These are phyloP conservation scores for Fusarium proliferatum DNA, from an alignment of 2,329 filamentous ascomycete genomes.

Conservation along the genomic window DNA sequence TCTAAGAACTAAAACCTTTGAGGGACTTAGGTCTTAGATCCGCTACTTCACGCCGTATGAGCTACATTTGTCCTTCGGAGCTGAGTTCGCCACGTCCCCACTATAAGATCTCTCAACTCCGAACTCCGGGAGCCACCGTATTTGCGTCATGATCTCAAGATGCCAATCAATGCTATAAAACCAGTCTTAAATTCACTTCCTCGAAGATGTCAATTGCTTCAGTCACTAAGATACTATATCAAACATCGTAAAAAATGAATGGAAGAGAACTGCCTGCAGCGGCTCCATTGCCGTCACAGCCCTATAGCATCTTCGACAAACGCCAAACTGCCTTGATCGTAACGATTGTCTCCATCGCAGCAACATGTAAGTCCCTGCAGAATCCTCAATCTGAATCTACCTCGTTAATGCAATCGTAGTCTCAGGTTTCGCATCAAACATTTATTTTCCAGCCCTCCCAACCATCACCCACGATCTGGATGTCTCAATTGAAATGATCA, in stretches of 20 bases:
- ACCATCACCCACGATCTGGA: slow-evolving; percentile 56
- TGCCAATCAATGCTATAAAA: rapidly evolving
- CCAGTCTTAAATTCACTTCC: rapidly evolving
- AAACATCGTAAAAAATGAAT: neutral
- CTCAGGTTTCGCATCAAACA: slow-evolving; percentile 56
- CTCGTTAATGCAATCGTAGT: slow-evolving; percentile 36
- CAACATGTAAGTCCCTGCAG: slow-evolving; percentile 55
- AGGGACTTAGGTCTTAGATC: neutral
- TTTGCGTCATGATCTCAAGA: too few species aligned
- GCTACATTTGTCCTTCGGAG: too few species aligned
- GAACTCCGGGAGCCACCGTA: neutral
- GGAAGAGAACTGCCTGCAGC: neutral
- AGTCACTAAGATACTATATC: rapidly evolving
- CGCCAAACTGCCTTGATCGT: slow-evolving; percentile 61
- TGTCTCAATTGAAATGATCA: slow-evolving; percentile 54
- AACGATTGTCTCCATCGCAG: slow-evolving; percentile 59
- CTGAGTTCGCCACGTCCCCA: neutral
- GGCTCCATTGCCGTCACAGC: slow-evolving; percentile 22
- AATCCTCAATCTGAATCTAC: neutral
- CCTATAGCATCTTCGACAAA: slow-evolving; percentile 63
- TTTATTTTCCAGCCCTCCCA: slow-evolving; percentile 62
- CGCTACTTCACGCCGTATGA: too few species aligned
- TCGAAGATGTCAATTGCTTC: rapidly evolving
- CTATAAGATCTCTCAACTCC: rapidly evolving
- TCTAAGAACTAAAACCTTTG: rapidly evolving